Base-by-base conservation (phyloP, 805 yeast genomes). In the Pichia gijzeniarum region DNA sequence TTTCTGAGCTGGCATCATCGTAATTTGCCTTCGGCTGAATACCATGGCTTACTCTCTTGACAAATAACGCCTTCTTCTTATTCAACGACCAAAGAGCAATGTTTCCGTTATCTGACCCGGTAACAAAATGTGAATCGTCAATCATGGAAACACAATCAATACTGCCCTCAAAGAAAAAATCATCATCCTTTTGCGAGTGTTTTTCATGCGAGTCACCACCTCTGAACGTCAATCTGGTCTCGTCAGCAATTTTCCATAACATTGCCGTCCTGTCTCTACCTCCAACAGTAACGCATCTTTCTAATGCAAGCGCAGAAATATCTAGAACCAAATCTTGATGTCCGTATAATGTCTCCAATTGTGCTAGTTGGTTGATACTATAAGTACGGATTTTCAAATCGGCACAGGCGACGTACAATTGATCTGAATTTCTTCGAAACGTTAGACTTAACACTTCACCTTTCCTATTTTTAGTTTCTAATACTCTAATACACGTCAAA, bases 241-340 rank as follows among this genome's bases (percentile, higher is more conserved):
- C 99, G 57, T 93, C 99, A 21, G 95, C 79, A 53, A 93, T 88
- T 63, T 93, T 93, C 99, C 99, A 93, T 56, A 86, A 71, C 82
- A 95, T 84, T 9, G 91, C 96, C 5, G 96, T 86, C 57, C 95
- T 81, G 66, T 93, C 99, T 56, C 98, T 79, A 3, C 95, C 74
- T 16, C 99, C 99, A 28, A 91, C 98, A 21, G 95, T 87, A 16
- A 93, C 90, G 70, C 99, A 93, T 48, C 96, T 79, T 60, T 93
- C 98, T 63, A 81, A 80, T 9, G 78, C 77, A 49, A 93, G 69
- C 0, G 97, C 88, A 19, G 88, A 69, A 44, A 93, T 82, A 58
- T 82, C 97, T 36, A 77, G 74, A 38, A 91, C 90, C 44, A 77
- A 70, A 60, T 93, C 99, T 68, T 93, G 98, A 65, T 93, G 99